phyloP scores from a whole-genome alignment of 306 rosid species.

The Cicer chorassanicum region DNA sequence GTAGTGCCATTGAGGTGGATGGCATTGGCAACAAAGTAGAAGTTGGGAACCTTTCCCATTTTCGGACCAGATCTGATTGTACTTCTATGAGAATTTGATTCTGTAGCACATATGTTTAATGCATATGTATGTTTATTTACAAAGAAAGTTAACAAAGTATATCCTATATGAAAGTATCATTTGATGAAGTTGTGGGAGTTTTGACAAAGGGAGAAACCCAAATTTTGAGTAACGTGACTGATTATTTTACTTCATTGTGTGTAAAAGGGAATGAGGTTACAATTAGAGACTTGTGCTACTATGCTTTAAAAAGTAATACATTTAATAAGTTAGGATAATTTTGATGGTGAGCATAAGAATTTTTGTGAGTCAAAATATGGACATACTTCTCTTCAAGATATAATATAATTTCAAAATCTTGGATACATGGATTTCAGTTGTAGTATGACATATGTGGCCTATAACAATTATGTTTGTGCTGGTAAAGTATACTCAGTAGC shows the following conservation, averaged over 20 bases:
- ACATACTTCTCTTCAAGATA: conserved; percentile 6
- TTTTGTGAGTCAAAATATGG: neutral
- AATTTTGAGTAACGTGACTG: conserved; percentile 60
- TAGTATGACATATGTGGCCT: conserved; percentile 5
- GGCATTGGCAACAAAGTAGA: conserved; percentile 38
- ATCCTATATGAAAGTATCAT: neutral
- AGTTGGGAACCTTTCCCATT: conserved; percentile 15
- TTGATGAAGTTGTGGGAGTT: conserved; percentile 86
- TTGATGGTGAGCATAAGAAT: conserved; percentile 11
- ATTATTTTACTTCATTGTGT: conserved; percentile 9
- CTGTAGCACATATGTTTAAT: neutral
- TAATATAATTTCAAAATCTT: conserved; percentile 7
- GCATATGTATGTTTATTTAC: too few relatives aligned
- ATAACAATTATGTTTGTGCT: neutral
- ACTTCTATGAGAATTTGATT: conserved; percentile 16
- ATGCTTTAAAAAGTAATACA: neutral
- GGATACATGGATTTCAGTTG: neutral
- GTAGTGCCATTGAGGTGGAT: conserved; percentile 65
- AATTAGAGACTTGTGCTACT: conserved; percentile 2
- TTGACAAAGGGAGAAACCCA: conserved; percentile 83
- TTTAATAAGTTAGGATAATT: neutral
- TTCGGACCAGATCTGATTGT: neutral
- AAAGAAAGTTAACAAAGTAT: too few relatives aligned
- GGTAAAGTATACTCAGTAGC: conserved; percentile 13
- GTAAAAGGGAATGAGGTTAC: conserved; percentile 7